Conservation (phyloP, 345 rosid species). For the Bruguiera sexangula region DNA sequence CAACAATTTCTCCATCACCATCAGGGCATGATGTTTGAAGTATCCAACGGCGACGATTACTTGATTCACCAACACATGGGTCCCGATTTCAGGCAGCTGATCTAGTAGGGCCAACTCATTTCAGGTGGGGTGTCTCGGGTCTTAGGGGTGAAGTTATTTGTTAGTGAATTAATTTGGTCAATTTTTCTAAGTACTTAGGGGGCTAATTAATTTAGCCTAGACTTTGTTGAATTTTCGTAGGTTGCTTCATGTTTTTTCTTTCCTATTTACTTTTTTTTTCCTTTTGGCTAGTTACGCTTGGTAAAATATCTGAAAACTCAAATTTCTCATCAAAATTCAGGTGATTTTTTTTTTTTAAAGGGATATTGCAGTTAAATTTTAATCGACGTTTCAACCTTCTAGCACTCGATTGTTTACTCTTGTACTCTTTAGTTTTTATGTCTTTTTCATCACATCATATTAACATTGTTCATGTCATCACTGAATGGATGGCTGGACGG, state of each 20-base stretch:
- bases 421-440: too few relatives aligned
- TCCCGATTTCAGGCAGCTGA: conserved; percentile 76
- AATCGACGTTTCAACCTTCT: too few relatives aligned
- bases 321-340: conserved; percentile 23
- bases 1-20: conserved; percentile 34
- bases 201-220: conserved; percentile 27
- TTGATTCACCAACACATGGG: conserved; percentile 86
- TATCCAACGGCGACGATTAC: conserved; percentile 71
- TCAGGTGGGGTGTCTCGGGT: conserved; percentile 4
- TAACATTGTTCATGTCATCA: too few relatives aligned
- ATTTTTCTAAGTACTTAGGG: conserved; percentile 15
- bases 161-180: conserved; percentile 20
- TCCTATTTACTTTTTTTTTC: not conserved
- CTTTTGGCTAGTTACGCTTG: conserved; percentile 5
- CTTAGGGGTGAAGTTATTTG: conserved; percentile 25
- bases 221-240: conserved; percentile 20
- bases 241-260: conserved; percentile 2
- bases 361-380: too few relatives aligned
- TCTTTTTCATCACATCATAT: too few relatives aligned
- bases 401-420: too few relatives aligned
- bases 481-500: too few relatives aligned
- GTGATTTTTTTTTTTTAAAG: not conserved
- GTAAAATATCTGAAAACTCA: conserved; percentile 19
- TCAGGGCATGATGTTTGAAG: conserved; percentile 63
- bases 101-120: conserved; percentile 19